Evolutionary conservation across 495 filamentous ascomycete genomes (phyloP).

Genomic region (Aspergillus nidulans): DNA sequence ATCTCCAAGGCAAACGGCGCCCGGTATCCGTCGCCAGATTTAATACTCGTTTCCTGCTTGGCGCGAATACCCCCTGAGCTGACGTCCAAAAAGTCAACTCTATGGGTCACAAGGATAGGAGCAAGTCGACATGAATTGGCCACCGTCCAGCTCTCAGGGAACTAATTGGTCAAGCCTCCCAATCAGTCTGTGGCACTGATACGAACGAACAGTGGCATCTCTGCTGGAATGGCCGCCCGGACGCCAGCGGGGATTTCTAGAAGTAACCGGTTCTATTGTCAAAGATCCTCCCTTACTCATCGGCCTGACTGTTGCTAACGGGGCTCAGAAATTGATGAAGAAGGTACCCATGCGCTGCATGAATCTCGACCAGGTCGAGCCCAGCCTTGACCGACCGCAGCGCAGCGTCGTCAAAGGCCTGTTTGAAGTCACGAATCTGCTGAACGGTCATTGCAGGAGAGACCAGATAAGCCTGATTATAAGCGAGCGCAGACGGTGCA

Average conservation of each 20-base stretch:
- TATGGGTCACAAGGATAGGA: slow-evolving; percentile 22
- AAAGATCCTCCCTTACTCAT: slow-evolving; percentile 52
- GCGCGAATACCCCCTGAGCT: slow-evolving; percentile 51
- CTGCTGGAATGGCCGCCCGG: slow-evolving; percentile 43
- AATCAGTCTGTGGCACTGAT: slow-evolving; percentile 52
- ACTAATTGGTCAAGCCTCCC: slow-evolving; percentile 29
- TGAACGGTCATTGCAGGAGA: background rate
- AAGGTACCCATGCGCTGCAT: slow-evolving; percentile 57
- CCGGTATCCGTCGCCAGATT: slow-evolving; percentile 40
- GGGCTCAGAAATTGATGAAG: slow-evolving; percentile 56
- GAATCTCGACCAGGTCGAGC: slow-evolving; percentile 48
- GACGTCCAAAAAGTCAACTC: slow-evolving; percentile 58
- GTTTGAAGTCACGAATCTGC: background rate
- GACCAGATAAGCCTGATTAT: slow-evolving; percentile 11
- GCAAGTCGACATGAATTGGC: slow-evolving; percentile 34
- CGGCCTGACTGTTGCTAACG: slow-evolving; percentile 49
- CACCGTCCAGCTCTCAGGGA: slow-evolving; percentile 49
- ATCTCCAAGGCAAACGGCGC: slow-evolving; percentile 42
- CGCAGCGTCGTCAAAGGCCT: slow-evolving; percentile 38
- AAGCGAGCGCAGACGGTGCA: slow-evolving; percentile 47
- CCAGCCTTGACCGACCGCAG: slow-evolving; percentile 44
- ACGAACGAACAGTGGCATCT: slow-evolving; percentile 58
- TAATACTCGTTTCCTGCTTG: slow-evolving; percentile 43
- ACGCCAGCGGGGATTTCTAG: slow-evolving; percentile 46
- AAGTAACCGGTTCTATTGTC: slow-evolving; percentile 49